phyloP scores from a whole-genome alignment of 768 basidiomycete genomes.

The Suillus brevipes region DNA sequence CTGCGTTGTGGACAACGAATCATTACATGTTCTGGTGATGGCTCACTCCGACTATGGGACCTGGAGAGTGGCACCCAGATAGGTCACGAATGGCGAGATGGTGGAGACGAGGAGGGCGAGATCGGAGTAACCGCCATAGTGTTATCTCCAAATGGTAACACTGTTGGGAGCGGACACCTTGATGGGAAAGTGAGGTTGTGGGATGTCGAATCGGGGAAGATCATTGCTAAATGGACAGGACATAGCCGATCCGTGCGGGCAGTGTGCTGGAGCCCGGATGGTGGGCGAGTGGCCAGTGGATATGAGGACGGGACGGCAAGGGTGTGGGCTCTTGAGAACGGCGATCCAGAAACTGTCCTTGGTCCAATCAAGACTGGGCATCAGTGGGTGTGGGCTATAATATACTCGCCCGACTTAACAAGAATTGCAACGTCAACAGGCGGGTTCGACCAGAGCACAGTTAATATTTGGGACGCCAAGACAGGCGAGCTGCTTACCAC shows the following conservation, averaged over 20 bases:
- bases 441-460: not conserved
- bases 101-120: not conserved
- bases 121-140: not conserved
- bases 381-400: not conserved
- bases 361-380: not conserved
- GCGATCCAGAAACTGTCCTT: not conserved
- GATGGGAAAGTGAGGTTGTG: not conserved
- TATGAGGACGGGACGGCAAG: not conserved
- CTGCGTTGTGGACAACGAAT: not conserved
- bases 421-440: not conserved
- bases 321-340: not conserved
- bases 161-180: not conserved
- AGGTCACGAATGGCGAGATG: not conserved
- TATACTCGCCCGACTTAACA: not conserved
- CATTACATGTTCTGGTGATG: not conserved
- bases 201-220: not conserved
- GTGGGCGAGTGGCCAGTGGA: not conserved
- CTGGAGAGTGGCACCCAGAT: not conserved
- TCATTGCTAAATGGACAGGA: not conserved
- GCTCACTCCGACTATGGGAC: not conserved
- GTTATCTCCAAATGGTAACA: not conserved
- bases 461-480: not conserved
- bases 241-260: not conserved
- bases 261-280: not conserved
- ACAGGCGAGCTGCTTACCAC: not conserved